Evolutionary conservation across 169 alveolate species (phyloP).

Genomic region (Cryptosporidium viatorum): DNA sequence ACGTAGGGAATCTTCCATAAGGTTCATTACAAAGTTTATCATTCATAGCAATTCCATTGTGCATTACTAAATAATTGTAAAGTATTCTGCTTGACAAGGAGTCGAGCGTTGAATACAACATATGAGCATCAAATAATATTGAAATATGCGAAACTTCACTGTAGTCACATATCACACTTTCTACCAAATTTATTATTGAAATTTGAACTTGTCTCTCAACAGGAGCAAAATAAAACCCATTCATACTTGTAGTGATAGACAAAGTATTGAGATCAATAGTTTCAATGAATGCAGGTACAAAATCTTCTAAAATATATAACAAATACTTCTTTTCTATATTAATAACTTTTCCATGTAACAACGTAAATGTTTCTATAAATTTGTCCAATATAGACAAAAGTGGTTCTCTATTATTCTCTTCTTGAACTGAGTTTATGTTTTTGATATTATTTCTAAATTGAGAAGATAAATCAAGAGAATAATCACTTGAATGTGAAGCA

Average conservation of each 20-base stretch:
- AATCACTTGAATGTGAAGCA: background rate
- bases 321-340: conserved; percentile 7
- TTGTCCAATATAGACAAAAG: conserved; percentile 46
- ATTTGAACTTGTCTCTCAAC: conserved; percentile 63
- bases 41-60: conserved; percentile 69
- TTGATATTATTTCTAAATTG: background rate
- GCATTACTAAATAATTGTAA: conserved; percentile 59
- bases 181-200: conserved; percentile 58
- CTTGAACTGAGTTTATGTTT: background rate
- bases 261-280: conserved; percentile 52
- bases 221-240: conserved; percentile 72
- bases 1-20: conserved; percentile 57
- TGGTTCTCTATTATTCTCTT: conserved; percentile 49
- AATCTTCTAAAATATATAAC: conserved; percentile 30
- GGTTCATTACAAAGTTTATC: conserved; percentile 67
- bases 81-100: conserved; percentile 31
- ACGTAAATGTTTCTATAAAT: conserved; percentile 41
- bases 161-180: background rate
- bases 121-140: conserved; percentile 67
- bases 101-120: conserved; percentile 47
- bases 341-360: conserved; percentile 39
- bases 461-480: background rate
- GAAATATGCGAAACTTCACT: conserved; percentile 15
- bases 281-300: conserved; percentile 66
- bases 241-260: conserved; percentile 38